phyloP scores from a whole-genome alignment of 116 monocot species.

The Posidonia oceanica region DNA sequence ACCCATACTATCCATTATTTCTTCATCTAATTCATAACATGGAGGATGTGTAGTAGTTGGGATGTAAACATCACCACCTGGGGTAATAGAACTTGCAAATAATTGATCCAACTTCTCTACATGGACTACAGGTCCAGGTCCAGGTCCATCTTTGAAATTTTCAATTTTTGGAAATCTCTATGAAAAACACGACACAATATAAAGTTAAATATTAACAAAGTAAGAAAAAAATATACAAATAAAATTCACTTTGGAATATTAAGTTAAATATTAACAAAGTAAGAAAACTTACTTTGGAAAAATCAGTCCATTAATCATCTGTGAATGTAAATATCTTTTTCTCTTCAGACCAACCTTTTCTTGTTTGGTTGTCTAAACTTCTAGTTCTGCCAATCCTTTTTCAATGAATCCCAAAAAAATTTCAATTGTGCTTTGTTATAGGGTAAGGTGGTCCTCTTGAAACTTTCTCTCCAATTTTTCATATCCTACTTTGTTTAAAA shows the following conservation, averaged over 20 bases:
- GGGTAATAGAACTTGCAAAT: too few relatives aligned
- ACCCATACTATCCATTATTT: too few relatives aligned
- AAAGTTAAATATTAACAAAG: too few relatives aligned
- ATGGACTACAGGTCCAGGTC: too few relatives aligned
- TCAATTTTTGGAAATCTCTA: too few relatives aligned
- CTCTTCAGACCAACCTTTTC: background rate
- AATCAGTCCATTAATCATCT: background rate
- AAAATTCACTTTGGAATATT: background rate
- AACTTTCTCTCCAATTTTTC: background rate
- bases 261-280: background rate
- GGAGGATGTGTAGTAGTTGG: too few relatives aligned
- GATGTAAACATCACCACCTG: too few relatives aligned
- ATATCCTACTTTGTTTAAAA: background rate
- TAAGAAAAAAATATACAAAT: too few relatives aligned
- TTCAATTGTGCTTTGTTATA: background rate
- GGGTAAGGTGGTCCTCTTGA: background rate
- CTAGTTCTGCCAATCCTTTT: background rate
- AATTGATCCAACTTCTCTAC: too few relatives aligned
- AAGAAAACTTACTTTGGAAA: background rate
- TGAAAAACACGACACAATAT: too few relatives aligned
- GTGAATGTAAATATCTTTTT: background rate
- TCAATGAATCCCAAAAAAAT: background rate
- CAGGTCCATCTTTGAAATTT: too few relatives aligned
- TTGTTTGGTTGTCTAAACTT: background rate
- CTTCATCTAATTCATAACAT: too few relatives aligned